A percentile compares a stretch with the other conserved stretches of the same genome.
These are phyloP conservation scores for Candida tallmaniae DNA, from an alignment of 805 yeast species.

Conservation along the genomic window DNA sequence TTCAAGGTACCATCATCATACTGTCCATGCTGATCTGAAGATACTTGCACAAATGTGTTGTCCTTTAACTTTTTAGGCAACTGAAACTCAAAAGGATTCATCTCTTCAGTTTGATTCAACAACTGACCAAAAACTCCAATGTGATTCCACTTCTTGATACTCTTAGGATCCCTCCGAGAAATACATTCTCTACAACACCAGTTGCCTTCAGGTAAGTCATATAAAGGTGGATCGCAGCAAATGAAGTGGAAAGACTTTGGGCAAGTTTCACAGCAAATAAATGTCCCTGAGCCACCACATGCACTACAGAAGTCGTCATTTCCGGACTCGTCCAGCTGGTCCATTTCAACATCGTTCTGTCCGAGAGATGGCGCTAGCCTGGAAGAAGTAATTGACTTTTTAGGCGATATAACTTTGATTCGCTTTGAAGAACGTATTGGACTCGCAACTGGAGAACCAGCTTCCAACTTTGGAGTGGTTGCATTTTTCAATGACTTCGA, in stretches of 20 bases:
- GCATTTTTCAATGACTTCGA: neutral
- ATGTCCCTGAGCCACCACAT: slow-evolving; percentile 85
- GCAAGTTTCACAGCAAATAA: slow-evolving; percentile 91
- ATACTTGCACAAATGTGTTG: slow-evolving; percentile 61
- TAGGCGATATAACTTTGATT: slow-evolving; percentile 31
- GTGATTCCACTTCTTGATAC: slow-evolving; percentile 19
- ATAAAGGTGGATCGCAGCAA: slow-evolving; percentile 87
- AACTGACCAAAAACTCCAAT: slow-evolving; percentile 54
- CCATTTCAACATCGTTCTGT: slow-evolving; percentile 1
- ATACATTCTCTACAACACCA: slow-evolving; percentile 86
- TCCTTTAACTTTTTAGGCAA: slow-evolving; percentile 70
- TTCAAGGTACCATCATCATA: slow-evolving; percentile 50
- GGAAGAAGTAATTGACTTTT: slow-evolving; percentile 19
- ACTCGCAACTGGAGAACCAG: slow-evolving; percentile 3
- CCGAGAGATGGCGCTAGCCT: slow-evolving; percentile 19
- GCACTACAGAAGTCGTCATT: slow-evolving; percentile 91
- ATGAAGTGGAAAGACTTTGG: slow-evolving; percentile 89
- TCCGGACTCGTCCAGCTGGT: slow-evolving; percentile 12
- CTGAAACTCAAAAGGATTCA: slow-evolving; percentile 36
- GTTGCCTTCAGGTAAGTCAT: slow-evolving; percentile 80
- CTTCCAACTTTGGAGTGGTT: slow-evolving; percentile 1
- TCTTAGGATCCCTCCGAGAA: slow-evolving; percentile 33
- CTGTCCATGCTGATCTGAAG: slow-evolving; percentile 64
- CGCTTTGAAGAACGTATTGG: slow-evolving; percentile 17
- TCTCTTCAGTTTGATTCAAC: slow-evolving; percentile 61